Conservation (phyloP, 2,329 filamentous ascomycete genomes). For the Raffaelea deltoideospora region DNA sequence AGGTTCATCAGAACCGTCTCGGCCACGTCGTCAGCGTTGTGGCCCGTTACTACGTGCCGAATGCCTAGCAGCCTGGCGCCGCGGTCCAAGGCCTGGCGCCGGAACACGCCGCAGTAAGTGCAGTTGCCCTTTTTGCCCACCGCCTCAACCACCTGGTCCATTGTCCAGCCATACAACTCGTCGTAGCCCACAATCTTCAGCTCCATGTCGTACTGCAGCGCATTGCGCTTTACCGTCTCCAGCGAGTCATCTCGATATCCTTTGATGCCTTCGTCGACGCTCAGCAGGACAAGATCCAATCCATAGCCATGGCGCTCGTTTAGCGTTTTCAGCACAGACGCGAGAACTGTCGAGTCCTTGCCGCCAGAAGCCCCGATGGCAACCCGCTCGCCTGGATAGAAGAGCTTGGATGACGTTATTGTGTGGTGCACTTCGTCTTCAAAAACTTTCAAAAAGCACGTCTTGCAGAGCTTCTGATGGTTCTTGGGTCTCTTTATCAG, state of each 20-base stretch:
- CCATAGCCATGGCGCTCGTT: conserved; percentile 84
- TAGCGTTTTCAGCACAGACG: conserved; percentile 83
- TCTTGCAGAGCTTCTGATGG: conserved; percentile 79
- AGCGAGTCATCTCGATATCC: conserved; percentile 93
- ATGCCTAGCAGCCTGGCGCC: conserved; percentile 80
- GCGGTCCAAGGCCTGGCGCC: conserved; percentile 82
- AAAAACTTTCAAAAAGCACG: conserved; percentile 76
- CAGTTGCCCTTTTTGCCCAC: conserved; percentile 98
- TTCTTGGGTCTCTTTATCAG: conserved; percentile 92
- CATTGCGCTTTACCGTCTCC: conserved; percentile 92
- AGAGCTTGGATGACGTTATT: conserved; percentile 67
- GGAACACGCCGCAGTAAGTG: conserved; percentile 95
- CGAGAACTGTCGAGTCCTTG: conserved; percentile 93
- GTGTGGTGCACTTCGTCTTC: conserved; percentile 92
- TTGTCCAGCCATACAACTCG: conserved; percentile 95
- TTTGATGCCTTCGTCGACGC: conserved; percentile 93
- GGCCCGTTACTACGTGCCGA: conserved; percentile 87
- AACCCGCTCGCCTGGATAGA: conserved; percentile 67
- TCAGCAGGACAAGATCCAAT: conserved; percentile 71
- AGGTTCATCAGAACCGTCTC: conserved; percentile 98
- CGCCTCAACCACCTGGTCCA: conserved; percentile 95
- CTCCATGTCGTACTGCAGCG: conserved; percentile 77
- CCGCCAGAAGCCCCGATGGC: conserved; percentile 94
- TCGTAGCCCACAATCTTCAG: conserved; percentile 86
- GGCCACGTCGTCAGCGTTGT: conserved; percentile 94